Conservation (phyloP, 345 rosid genomes). For the Gossypium arboreum region DNA sequence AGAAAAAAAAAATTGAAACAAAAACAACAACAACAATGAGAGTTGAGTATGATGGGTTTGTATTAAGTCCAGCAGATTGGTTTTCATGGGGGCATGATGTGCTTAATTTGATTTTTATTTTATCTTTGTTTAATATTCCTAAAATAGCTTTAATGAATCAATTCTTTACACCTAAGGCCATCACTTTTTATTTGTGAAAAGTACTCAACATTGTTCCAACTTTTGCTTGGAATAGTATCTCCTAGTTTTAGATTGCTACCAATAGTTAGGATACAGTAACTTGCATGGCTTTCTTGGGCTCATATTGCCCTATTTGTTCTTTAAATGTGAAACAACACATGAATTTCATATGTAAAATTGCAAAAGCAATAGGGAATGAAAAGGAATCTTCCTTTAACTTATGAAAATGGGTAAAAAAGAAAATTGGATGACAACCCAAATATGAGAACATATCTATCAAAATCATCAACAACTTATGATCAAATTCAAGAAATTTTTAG, state of each 20-base stretch:
- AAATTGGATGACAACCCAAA: too few species aligned
- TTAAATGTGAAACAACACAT: background rate
- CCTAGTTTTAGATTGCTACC: background rate
- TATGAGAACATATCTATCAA: too few species aligned
- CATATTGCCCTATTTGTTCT: too few species aligned
- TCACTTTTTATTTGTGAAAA: background rate
- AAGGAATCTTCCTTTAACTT: background rate
- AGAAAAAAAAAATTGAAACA: too few species aligned
- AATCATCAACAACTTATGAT: too few species aligned
- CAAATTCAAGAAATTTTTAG: too few species aligned
- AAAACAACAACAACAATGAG: too few species aligned
- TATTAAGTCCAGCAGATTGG: slow-evolving; percentile 19
- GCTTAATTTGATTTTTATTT: background rate
- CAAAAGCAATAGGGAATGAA: background rate
- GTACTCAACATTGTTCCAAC: background rate
- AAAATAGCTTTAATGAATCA: background rate
- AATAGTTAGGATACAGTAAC: background rate
- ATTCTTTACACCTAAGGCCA: background rate
- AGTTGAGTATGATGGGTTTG: slow-evolving; percentile 8
- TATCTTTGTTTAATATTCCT: too few species aligned
- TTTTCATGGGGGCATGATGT: background rate
- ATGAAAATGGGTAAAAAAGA: too few species aligned
- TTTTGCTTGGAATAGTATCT: background rate
- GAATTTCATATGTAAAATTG: background rate
- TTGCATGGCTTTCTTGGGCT: background rate